Conservation (phyloP, 164 flowering plant genomes). For the Dillenia turbinata region DNA sequence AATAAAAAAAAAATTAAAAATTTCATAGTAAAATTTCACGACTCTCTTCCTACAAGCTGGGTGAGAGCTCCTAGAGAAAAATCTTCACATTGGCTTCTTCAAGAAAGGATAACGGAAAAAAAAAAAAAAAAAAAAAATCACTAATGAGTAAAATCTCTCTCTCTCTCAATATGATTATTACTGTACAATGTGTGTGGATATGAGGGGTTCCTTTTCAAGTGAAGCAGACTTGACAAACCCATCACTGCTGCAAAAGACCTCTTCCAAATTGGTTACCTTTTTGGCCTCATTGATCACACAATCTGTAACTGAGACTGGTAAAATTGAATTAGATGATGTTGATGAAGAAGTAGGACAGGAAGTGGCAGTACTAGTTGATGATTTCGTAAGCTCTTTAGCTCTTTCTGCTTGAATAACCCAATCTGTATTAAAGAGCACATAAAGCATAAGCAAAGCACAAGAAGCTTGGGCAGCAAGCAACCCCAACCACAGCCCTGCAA, state of each 20-base stretch:
- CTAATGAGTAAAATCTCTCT: constrained; percentile 1
- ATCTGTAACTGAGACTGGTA: constrained; percentile 1
- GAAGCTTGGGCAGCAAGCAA: constrained; percentile 87
- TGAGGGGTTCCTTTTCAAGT: constrained; percentile 63
- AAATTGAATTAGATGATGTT: constrained; percentile 5
- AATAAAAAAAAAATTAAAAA: constrained; percentile 3
- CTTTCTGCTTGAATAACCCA: constrained; percentile 67
- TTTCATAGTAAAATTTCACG: no score
- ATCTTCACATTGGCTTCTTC: constrained; percentile 18
- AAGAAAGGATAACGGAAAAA: not conserved
- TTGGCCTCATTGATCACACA: constrained; percentile 8
- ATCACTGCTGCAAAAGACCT: constrained; percentile 34
- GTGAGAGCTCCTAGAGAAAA: constrained; percentile 4
- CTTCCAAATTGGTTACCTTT: constrained; percentile 34
- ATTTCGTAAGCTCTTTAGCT: constrained; percentile 55
- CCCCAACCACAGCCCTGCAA: constrained; percentile 85
- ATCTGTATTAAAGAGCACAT: constrained; percentile 61
- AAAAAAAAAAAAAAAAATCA: not conserved
- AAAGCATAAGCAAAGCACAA: constrained; percentile 74
- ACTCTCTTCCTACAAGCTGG: no score
- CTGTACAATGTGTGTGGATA: constrained; percentile 18
- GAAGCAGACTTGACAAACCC: constrained; percentile 36
- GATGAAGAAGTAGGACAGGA: not conserved
- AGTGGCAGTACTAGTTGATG: not conserved
- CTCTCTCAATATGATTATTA: not conserved